Evolutionary conservation across 2,329 filamentous ascomycete genomes (phyloP).

Genomic region (Aspergillus pseudoterreus): DNA sequence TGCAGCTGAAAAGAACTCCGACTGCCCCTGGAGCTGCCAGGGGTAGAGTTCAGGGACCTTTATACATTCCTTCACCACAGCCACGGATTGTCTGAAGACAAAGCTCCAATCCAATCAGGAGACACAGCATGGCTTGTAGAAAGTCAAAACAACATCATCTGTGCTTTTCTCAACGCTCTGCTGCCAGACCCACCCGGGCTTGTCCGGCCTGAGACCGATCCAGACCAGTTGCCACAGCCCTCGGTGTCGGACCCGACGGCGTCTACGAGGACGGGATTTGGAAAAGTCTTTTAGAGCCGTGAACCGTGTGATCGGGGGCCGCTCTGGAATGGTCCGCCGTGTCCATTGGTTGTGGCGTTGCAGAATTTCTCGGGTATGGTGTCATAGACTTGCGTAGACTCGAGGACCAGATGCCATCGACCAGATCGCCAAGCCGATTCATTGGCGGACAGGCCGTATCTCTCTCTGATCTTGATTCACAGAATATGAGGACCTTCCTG

Average conservation of each 20-base stretch:
- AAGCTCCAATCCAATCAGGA: background rate
- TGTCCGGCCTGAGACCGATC: background rate
- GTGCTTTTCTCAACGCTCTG: background rate
- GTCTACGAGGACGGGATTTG: background rate
- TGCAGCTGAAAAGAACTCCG: background rate
- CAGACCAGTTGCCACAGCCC: constrained; percentile 1
- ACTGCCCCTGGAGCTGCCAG: background rate
- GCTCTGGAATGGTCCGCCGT: background rate
- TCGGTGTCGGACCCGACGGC: background rate
- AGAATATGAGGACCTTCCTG: background rate
- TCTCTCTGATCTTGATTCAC: background rate
- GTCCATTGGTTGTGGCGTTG: background rate
- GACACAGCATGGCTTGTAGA: background rate
- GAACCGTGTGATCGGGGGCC: background rate
- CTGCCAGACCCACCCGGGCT: background rate
- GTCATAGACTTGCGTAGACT: constrained; percentile 9
- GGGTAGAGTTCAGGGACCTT: background rate
- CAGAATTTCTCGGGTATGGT: constrained; percentile 2
- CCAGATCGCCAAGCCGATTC: background rate
- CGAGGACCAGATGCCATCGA: background rate
- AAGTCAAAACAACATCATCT: background rate
- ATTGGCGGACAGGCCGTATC: background rate
- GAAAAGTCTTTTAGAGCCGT: background rate
- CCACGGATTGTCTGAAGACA: background rate
- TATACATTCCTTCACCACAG: background rate